Conservation (phyloP, 441 rosid species). For the Adansonia grandidieri region DNA sequence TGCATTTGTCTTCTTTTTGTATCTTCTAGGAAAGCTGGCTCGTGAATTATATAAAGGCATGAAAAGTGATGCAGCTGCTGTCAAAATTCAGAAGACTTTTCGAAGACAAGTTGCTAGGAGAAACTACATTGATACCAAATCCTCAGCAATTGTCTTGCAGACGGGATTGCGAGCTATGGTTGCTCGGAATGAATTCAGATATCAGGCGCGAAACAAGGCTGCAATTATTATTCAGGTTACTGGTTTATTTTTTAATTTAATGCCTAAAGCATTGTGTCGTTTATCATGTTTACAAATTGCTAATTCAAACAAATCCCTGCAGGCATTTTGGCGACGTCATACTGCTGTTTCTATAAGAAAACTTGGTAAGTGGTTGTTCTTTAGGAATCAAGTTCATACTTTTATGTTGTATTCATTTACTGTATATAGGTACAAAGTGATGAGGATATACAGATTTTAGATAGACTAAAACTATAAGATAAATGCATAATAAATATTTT, state of each 20-base stretch:
- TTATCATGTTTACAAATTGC: conserved; percentile 32
- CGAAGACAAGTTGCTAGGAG: conserved; percentile 67
- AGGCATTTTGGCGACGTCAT: conserved; percentile 76
- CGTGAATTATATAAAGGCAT: conserved; percentile 42
- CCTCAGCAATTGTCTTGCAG: conserved; percentile 70
- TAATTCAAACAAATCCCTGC: conserved; percentile 35
- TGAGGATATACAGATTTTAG: too few relatives aligned
- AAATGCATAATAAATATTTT: too few relatives aligned
- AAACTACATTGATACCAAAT: conserved; percentile 46
- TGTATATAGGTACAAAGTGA: too few relatives aligned
- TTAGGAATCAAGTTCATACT: too few relatives aligned
- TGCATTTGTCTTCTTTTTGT: conserved; percentile 31
- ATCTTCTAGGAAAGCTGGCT: conserved; percentile 56
- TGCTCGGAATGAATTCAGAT: conserved; percentile 53
- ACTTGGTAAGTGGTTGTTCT: too few relatives aligned
- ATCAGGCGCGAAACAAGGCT: conserved; percentile 47
- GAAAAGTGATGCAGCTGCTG: conserved; percentile 69
- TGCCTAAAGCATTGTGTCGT: conserved; percentile 20
- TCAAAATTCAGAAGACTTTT: conserved; percentile 74
- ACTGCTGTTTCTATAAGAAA: conserved; percentile 38
- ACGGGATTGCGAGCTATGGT: conserved; percentile 63
- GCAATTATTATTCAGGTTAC: conserved; percentile 71
- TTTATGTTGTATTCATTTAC: too few relatives aligned
- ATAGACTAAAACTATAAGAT: too few relatives aligned
- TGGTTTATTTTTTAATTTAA: conserved; percentile 16